phyloP scores from a whole-genome alignment of 192 early-diverging fungal genomes.

The Coemansia sp. region DNA sequence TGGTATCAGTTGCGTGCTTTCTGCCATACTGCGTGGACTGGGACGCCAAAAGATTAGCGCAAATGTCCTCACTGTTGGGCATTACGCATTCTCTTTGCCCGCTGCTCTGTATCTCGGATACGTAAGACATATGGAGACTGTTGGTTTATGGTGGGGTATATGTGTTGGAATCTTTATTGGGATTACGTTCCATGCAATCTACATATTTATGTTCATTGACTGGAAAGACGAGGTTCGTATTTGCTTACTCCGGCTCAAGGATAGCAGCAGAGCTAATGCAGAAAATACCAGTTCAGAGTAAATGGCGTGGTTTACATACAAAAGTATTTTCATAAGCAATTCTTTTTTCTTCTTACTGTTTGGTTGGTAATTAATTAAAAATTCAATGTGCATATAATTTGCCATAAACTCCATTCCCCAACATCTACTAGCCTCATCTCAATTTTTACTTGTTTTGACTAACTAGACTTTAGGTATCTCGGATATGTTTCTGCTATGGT shows the following conservation, averaged over 20 bases:
- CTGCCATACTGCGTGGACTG: constrained; percentile 54
- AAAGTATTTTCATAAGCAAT: too few species aligned
- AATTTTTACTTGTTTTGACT: too few species aligned
- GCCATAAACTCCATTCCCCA: too few species aligned
- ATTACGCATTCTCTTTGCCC: constrained; percentile 49
- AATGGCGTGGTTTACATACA: too few species aligned
- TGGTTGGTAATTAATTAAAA: too few species aligned
- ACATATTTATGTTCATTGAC: constrained; percentile 8
- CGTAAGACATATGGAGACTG: constrained; percentile 12
- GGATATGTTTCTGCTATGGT: too few species aligned
- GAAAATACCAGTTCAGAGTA: too few species aligned
- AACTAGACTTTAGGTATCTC: too few species aligned
- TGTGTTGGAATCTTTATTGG: constrained; percentile 9
- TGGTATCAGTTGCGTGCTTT: constrained; percentile 57
- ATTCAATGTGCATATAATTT: too few species aligned
- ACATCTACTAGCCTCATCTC: too few species aligned
- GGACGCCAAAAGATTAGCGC: constrained; percentile 53
- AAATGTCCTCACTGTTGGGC: constrained; percentile 46
- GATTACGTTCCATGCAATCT: constrained; percentile 1
- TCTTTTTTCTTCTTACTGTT: too few species aligned
- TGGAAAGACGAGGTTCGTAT: constrained; percentile 18
- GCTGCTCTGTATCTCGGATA: constrained; percentile 50
- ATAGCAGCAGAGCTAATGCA: background rate
- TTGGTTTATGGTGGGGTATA: constrained; percentile 36
- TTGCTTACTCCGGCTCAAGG: constrained; percentile 10